Conservation (phyloP, 2,329 filamentous ascomycete genomes). For the Aspergillus versicolor region DNA sequence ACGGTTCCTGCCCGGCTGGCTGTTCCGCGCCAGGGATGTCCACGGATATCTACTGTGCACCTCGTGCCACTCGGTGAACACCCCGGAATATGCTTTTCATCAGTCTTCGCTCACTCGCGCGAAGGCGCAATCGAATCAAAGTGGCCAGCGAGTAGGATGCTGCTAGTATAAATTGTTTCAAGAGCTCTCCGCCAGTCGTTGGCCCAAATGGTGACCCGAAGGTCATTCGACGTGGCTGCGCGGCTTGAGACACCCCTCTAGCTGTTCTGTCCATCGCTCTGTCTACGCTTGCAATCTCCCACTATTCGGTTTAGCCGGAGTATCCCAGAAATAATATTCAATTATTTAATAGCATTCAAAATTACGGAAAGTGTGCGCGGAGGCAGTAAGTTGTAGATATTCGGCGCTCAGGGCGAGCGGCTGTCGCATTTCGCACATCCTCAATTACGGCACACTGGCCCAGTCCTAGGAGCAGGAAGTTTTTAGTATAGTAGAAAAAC, state of each 20-base stretch:
- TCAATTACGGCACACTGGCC: background rate
- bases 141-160: conserved; percentile 6
- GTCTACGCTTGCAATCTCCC: background rate
- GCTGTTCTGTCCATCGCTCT: conserved; percentile 11
- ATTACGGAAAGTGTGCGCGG: background rate
- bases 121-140: conserved; percentile 1
- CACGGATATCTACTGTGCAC: background rate
- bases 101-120: background rate
- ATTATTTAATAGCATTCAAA: background rate
- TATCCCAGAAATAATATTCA: background rate
- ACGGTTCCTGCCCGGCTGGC: background rate
- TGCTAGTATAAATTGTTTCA: conserved; percentile 10
- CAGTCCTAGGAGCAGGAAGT: background rate
- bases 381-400: background rate
- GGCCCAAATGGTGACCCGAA: conserved; percentile 19
- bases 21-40: background rate
- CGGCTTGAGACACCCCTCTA: conserved; percentile 23
- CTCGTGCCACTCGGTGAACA: background rate
- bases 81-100: background rate
- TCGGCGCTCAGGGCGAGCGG: conserved; percentile 7
- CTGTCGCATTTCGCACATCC: conserved; percentile 13
- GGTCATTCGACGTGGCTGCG: conserved; percentile 34
- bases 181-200: conserved; percentile 14
- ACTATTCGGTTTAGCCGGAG: conserved; percentile 5
- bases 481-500: background rate